These are phyloP conservation scores for Ceratocystis huliohia DNA, from an alignment of 2,329 filamentous ascomycete species.

Conservation along the genomic window DNA sequence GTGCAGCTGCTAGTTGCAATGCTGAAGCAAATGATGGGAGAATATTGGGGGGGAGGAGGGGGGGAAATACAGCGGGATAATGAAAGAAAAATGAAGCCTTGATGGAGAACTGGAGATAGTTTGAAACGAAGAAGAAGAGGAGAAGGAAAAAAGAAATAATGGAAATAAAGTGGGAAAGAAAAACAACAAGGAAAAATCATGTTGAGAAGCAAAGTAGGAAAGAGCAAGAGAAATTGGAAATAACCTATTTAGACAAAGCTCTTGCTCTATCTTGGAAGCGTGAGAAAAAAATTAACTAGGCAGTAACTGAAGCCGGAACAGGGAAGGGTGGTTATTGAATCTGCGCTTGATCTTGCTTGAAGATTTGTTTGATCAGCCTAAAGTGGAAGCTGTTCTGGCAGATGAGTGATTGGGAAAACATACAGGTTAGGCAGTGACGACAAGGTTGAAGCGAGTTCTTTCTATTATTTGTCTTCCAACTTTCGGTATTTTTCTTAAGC, in stretches of 20 bases:
- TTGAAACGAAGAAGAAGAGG: not conserved
- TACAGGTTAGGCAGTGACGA: conserved; percentile 5
- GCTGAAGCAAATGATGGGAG: not conserved
- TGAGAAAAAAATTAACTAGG: not conserved
- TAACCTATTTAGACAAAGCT: not conserved
- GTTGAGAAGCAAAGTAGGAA: not conserved
- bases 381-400: not conserved
- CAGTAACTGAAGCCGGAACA: conserved; percentile 5
- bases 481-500: not conserved
- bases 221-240: not conserved
- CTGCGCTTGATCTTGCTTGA: too few relatives aligned
- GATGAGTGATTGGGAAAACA: not conserved
- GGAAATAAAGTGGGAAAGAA: not conserved
- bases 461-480: too few relatives aligned
- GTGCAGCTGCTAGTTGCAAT: not conserved
- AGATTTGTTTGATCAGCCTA: not conserved
- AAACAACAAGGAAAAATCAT: not conserved
- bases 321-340: not conserved
- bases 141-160: not conserved
- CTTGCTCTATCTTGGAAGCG: not conserved
- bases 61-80: not conserved
- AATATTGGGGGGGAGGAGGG: not conserved
- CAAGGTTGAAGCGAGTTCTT: not conserved
- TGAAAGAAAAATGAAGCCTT: not conserved
- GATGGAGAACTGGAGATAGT: not conserved